These are phyloP conservation scores for Rutstroemia sp. DNA, from an alignment of 2,329 filamentous ascomycete species.

Conservation along the genomic window DNA sequence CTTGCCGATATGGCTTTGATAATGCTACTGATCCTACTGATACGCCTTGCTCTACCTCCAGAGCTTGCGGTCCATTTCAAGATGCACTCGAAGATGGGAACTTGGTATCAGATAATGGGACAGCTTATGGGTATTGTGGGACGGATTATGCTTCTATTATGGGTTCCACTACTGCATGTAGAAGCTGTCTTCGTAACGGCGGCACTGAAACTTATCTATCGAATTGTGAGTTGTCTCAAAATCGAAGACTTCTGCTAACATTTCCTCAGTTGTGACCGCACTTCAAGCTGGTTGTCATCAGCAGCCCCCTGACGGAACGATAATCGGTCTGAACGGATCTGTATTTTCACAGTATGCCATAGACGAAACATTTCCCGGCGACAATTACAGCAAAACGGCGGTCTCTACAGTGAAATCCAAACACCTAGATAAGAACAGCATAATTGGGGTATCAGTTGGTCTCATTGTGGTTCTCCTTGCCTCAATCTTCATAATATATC, in stretches of 20 bases:
- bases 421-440: constrained; percentile 14
- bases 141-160: constrained; percentile 17
- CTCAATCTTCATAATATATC: neutral
- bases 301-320: constrained; percentile 14
- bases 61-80: constrained; percentile 21
- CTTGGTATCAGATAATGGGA: constrained; percentile 14
- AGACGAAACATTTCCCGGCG: constrained; percentile 16
- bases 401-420: constrained; percentile 7
- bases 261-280: neutral
- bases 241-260: neutral
- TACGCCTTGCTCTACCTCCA: constrained; percentile 21
- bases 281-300: constrained; percentile 24
- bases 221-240: constrained; percentile 14
- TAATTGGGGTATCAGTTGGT: constrained; percentile 24
- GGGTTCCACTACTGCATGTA: constrained; percentile 9
- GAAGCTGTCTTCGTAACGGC: constrained; percentile 11
- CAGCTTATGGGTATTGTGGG: constrained; percentile 24
- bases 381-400: constrained; percentile 6
- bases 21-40: constrained; percentile 19
- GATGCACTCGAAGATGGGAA: constrained; percentile 21
- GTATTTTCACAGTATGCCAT: constrained; percentile 23
- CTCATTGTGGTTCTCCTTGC: constrained; percentile 12
- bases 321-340: constrained; percentile 21
- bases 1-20: constrained; percentile 22
- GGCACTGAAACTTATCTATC: constrained; percentile 13